These are phyloP conservation scores for Novymonas esmeraldas DNA, from an alignment of 208 protist genomes.

Conservation along the genomic window DNA sequence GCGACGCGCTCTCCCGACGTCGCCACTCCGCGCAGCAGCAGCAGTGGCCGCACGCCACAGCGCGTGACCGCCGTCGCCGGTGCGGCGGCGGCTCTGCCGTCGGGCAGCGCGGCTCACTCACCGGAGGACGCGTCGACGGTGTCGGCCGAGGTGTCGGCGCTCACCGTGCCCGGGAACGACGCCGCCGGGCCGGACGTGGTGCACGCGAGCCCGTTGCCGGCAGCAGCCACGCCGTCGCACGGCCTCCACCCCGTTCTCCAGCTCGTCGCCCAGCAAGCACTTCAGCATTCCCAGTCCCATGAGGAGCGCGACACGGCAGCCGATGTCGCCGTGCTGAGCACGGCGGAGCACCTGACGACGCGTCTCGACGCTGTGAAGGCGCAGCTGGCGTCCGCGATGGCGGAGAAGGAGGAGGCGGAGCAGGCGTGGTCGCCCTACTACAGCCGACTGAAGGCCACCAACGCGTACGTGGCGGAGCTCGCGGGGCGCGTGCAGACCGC, in stretches of 20 bases:
- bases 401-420: constrained; percentile 19
- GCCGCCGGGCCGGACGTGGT: too few species aligned
- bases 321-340: neutral
- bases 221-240: neutral
- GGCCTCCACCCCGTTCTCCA: constrained; percentile 12
- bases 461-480: constrained; percentile 43
- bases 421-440: constrained; percentile 42
- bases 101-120: constrained; percentile 21
- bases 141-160: constrained; percentile 31
- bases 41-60: neutral
- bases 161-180: constrained; percentile 14
- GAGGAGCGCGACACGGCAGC: neutral
- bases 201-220: too few species aligned
- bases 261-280: constrained; percentile 3
- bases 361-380: neutral
- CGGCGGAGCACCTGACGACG: neutral
- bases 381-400: constrained; percentile 24
- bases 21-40: neutral
- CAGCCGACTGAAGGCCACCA: constrained; percentile 42
- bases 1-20: neutral
- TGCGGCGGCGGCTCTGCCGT: constrained; percentile 5
- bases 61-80: neutral
- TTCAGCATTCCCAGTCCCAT: too few species aligned
- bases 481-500: constrained; percentile 44
- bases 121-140: constrained; percentile 17